Conservation (phyloP, 768 basidiomycete species). For the Daedalea quercina region DNA sequence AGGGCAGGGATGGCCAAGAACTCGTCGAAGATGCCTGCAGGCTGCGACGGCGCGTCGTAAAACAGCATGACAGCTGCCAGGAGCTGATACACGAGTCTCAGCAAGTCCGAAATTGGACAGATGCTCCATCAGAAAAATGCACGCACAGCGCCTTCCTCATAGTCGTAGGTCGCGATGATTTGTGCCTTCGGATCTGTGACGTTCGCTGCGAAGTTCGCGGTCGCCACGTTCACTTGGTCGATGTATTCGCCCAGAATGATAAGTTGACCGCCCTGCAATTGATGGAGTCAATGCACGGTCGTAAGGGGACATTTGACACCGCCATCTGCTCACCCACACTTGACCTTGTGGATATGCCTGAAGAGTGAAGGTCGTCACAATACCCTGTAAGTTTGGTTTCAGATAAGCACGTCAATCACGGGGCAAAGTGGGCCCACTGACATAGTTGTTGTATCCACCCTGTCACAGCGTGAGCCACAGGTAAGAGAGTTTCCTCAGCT, state of each 20-base stretch:
- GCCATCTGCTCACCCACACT: conserved; percentile 59
- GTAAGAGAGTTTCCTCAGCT: not conserved
- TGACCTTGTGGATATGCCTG: conserved; percentile 45
- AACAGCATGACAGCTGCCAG: conserved; percentile 32
- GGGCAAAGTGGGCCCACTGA: conserved; percentile 10
- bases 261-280: conserved; percentile 42
- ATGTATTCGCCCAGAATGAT: conserved; percentile 17
- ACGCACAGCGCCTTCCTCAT: conserved; percentile 22
- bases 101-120: not conserved
- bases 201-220: conserved; percentile 31
- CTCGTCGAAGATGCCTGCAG: conserved; percentile 44
- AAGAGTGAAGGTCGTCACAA: conserved; percentile 53
- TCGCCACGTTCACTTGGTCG: conserved; percentile 26
- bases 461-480: conserved; percentile 14
- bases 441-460: conserved; percentile 63
- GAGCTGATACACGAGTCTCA: not conserved
- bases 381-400: conserved; percentile 31
- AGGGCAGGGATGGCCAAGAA: conserved; percentile 41
- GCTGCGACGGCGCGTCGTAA: conserved; percentile 50
- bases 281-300: too few species aligned
- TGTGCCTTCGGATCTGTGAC: conserved; percentile 46
- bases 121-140: not conserved
- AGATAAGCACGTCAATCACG: not conserved
- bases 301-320: too few species aligned
- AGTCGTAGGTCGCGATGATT: conserved; percentile 41